These are phyloP conservation scores for Biancaea sappan DNA, from an alignment of 306 rosid species.

Conservation along the genomic window DNA sequence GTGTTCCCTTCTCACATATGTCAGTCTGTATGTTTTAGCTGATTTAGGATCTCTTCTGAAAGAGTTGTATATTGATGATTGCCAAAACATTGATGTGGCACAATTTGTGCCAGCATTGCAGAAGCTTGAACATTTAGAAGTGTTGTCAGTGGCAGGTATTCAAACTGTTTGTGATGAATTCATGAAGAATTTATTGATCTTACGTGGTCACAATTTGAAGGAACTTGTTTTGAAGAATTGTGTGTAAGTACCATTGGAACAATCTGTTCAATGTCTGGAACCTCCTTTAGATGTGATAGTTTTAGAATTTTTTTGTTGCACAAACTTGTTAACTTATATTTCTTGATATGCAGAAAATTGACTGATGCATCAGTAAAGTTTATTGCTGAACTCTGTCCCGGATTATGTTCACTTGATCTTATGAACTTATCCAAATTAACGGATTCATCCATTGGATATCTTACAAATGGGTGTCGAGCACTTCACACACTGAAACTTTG, in stretches of 20 bases:
- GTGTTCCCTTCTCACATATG: conserved; percentile 78
- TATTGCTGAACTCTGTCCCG: conserved; percentile 65
- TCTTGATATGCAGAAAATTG: conserved; percentile 62
- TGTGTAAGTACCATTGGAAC: conserved; percentile 52
- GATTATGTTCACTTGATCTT: conserved; percentile 61
- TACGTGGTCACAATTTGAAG: conserved; percentile 64
- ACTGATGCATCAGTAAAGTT: conserved; percentile 67
- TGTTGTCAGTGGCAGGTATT: conserved; percentile 71
- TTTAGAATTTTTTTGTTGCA: not conserved
- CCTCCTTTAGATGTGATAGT: conserved; percentile 16
- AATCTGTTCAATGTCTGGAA: conserved; percentile 12
- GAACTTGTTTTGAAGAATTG: conserved; percentile 78
- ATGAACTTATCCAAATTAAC: conserved; percentile 57
- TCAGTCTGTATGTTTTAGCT: conserved; percentile 54
- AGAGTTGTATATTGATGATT: conserved; percentile 78
- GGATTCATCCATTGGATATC: conserved; percentile 61
- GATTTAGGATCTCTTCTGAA: conserved; percentile 63
- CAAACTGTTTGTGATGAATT: conserved; percentile 55
- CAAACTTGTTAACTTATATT: conserved; percentile 23
- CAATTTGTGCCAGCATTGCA: conserved; percentile 53
- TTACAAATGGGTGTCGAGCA: conserved; percentile 61
- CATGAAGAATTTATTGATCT: conserved; percentile 46
- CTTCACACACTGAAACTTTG: conserved; percentile 63
- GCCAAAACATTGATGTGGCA: conserved; percentile 52
- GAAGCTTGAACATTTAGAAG: conserved; percentile 63